Percentiles rank a stretch among this genome's conserved stretches.
Evolutionary conservation across 441 rosid species (phyloP).

Genomic region (Corymbia calophylla): DNA sequence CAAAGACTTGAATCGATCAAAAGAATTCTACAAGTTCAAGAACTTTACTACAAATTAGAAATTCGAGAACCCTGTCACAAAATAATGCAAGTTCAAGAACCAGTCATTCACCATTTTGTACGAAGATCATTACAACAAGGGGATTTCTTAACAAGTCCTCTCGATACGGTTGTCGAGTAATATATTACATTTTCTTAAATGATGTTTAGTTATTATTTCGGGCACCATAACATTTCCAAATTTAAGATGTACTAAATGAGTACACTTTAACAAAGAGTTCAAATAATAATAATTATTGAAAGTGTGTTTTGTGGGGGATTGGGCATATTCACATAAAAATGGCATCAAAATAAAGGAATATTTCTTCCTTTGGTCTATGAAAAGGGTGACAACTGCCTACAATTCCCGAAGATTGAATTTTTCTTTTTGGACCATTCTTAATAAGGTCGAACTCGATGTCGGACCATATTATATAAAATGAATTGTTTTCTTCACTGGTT

Average conservation of each 20-base stretch:
- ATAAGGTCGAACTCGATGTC: not conserved
- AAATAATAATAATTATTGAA: not conserved
- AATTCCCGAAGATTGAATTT: not conserved
- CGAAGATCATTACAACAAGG: not conserved
- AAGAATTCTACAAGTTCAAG: not conserved
- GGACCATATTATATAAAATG: not conserved
- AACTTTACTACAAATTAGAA: not conserved
- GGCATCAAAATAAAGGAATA: not conserved
- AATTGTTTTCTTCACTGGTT: not conserved
- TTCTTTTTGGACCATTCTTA: not conserved
- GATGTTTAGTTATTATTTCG: not conserved
- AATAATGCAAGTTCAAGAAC: not conserved
- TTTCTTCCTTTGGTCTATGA: not conserved
- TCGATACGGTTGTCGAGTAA: not conserved
- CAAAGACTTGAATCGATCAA: not conserved
- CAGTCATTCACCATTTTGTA: not conserved
- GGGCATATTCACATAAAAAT: not conserved
- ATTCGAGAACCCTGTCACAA: not conserved
- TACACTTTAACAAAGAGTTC: not conserved
- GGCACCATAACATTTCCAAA: not conserved
- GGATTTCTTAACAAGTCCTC: not conserved
- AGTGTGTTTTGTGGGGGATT: not conserved
- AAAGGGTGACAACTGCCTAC: not conserved
- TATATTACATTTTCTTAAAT: not conserved
- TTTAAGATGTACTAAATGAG: not conserved